Base-by-base conservation (phyloP, 2,329 filamentous ascomycete species). In the Blastomyces emzantsi region DNA sequence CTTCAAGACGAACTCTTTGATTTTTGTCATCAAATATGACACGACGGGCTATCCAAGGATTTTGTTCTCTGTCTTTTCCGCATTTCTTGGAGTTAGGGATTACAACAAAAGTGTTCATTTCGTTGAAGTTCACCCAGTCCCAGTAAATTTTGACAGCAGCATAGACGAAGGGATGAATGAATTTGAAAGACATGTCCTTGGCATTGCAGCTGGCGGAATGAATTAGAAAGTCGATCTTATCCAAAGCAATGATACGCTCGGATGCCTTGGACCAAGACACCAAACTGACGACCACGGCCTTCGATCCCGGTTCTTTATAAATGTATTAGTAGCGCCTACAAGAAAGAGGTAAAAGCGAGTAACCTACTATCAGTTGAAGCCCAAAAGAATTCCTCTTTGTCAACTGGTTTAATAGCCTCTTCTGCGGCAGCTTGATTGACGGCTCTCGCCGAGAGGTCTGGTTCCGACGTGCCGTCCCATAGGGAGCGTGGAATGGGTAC, bases 91-190 rank as follows among this genome's bases (percentile, higher is more conserved):
- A 61, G 58, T 47, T 61, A 15, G 62, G 56, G 36, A 63, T 59
- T n/a, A 63, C 19, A 36, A 63, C 62, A 51, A 63, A 63, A 39
- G 45, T 33, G 25, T 52, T 43, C 49, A 61, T 33, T 8, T 63
- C 62, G 30, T 63, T 63, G 57, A 61, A 63, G 39, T 63, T 63
- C 41, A 63, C 62, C 62, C 62, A 63, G 8, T 61, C 39, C 62
- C 62, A 63, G 28, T 33, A 41, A 43, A 61, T 54, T 28, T 63
- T 63, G 13, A 49, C 58, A n/a, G 57, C 62, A 45, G 51, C 33
- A 47, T 61, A 63, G 47, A 63, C 49, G 19, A 63, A 28, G 13
- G 28, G 25, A 25, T 61, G 22, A 17, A 41, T 63, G 28, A 63
- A 63, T 49, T 61, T 54, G 19, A 63, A 19, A 11, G 60, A 61